These are phyloP conservation scores for Scolecobasidium constrictum DNA, from an alignment of 2,329 filamentous ascomycete species.

Conservation along the genomic window DNA sequence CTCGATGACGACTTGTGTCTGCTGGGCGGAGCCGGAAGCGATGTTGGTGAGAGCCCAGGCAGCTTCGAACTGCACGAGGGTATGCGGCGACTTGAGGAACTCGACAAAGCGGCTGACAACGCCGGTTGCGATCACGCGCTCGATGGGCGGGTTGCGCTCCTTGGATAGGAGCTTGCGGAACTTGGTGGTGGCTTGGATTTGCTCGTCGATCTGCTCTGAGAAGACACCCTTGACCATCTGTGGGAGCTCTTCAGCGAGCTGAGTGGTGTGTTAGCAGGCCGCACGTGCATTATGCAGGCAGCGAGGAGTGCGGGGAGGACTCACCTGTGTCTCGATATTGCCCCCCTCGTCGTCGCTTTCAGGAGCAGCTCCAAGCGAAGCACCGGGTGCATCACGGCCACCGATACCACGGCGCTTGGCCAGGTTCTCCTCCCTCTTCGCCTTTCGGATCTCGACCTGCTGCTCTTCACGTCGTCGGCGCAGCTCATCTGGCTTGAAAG, in stretches of 20 bases:
- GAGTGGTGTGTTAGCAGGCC: not conserved
- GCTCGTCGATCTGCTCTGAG: conserved; percentile 94
- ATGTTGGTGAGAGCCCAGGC: conserved; percentile 99
- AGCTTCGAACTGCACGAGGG: conserved; percentile 96
- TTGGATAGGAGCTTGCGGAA: conserved; percentile 97
- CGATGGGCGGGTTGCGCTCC: conserved; percentile 97
- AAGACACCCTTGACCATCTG: conserved; percentile 98
- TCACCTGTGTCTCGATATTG: conserved; percentile 92
- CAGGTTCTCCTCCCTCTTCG: conserved; percentile 97
- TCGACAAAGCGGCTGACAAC: conserved; percentile 96
- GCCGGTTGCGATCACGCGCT: conserved; percentile 98
- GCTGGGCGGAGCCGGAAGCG: conserved; percentile 88
- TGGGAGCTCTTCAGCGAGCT: conserved; percentile 97
- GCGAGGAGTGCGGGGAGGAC: conserved; percentile 20
- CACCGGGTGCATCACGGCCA: conserved; percentile 67
- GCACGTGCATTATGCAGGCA: not conserved
- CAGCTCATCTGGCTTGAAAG: conserved; percentile 98
- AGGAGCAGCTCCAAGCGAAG: conserved; percentile 73
- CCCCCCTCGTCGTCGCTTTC: conserved; percentile 97
- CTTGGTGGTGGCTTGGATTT: conserved; percentile 96
- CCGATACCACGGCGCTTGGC: conserved; percentile 95
- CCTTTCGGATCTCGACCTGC: conserved; percentile 97
- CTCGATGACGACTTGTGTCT: conserved; percentile 98
- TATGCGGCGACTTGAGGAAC: conserved; percentile 95
- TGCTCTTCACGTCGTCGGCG: conserved; percentile 97